Base-by-base conservation (phyloP, 345 rosid species). In the Angophora floribunda region DNA sequence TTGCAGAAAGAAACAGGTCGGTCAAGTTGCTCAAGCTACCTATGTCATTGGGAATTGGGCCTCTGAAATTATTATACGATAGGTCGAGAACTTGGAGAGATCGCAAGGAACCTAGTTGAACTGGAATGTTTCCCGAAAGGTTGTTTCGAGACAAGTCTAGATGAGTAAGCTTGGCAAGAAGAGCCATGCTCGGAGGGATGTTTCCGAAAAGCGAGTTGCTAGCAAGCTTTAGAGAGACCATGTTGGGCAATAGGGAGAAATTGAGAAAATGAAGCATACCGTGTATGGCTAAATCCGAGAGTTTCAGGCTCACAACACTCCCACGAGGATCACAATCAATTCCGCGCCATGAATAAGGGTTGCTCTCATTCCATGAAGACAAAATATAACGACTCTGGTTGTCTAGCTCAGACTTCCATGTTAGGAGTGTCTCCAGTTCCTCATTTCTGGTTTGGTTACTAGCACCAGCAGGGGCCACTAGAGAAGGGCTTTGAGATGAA, bases 381-480 rank as follows among this genome's bases (percentile, higher is more conserved):
- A 8, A 26, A 7, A 26, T 26, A 22, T 55, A 55, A 26, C 61
- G 28, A 22, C 61, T 12, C 9, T 55, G 28, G 61, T 2, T 67
- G 9, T 88, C 49, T 41, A 91, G 90, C 32, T 88, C 82, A 16
- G 89, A 44, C 26, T 70, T 87, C 92, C 92, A 91, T 63, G n/a
- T 91, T 44, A 90, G 45, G 86, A 90, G 91, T 11, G 89, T 86
- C 14, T 91, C 88, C 65, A 87, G n/a, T 85, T 87, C 89, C 51
- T 51, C 75, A 22, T 7, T 13, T 13, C 52, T 8, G 7, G 6
- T 51, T 50, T 32, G 49, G 86, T 7, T 84, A 19, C 30, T 49
- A 21, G n/a, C 49, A 84, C 15, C n/a, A 26, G 52, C 17, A n/a
- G 49, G 17, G 86, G 17, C 49, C n/a, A 9, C 30, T 7, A 15